Evolutionary conservation across 179 eudicot genomes (phyloP).

Genomic region (Nepenthes alata): DNA sequence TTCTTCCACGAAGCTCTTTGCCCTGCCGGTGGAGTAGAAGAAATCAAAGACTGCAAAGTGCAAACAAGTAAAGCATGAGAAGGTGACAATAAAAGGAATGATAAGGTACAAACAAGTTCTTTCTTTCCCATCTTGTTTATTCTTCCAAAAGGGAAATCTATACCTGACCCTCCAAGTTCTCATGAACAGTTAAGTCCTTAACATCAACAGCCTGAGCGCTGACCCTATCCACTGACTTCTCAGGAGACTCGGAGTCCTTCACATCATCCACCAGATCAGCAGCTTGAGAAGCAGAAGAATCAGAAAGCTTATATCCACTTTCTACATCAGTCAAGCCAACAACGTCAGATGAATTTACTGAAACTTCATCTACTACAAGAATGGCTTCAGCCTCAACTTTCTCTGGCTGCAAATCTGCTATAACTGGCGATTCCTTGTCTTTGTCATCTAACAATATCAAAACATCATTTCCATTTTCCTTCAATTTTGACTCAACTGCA

Average conservation of each 20-base stretch:
- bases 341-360: background rate
- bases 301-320: background rate
- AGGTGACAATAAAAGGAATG: no score
- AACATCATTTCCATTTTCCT: background rate
- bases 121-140: no score
- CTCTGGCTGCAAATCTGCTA: background rate
- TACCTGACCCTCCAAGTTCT: no score
- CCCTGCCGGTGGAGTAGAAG: conserved; percentile 32
- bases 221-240: background rate
- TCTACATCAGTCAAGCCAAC: background rate
- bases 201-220: no score
- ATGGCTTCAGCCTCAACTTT: conserved; percentile 15
- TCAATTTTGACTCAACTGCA: background rate
- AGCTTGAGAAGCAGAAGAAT: conserved; percentile 21
- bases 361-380: conserved; percentile 15
- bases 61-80: no score
- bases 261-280: conserved; percentile 14
- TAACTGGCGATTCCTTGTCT: background rate
- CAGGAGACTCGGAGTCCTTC: conserved; percentile 15
- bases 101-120: no score
- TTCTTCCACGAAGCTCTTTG: conserved; percentile 49
- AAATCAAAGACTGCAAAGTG: conserved; percentile 38
- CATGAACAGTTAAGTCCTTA: no score
- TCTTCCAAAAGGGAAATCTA: no score
- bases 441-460: background rate